phyloP scores from a whole-genome alignment of 208 protist species.

The Leishmania lainsoni region DNA sequence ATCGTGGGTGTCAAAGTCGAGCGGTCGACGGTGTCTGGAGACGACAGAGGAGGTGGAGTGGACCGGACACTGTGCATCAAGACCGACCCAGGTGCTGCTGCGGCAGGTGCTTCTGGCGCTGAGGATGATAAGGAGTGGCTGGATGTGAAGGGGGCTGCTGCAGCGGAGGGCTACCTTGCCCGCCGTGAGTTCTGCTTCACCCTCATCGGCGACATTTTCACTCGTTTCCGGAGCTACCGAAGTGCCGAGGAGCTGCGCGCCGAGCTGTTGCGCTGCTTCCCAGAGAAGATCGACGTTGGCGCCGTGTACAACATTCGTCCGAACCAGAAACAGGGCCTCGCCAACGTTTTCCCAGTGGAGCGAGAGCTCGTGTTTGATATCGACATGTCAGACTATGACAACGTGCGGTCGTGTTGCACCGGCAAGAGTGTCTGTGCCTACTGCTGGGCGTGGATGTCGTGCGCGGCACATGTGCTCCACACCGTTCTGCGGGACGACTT shows the following conservation, averaged over 20 bases:
- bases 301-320: constrained; percentile 88
- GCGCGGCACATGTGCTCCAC: constrained; percentile 93
- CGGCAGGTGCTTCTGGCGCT: background rate
- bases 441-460: constrained; percentile 98
- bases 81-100: background rate
- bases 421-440: constrained; percentile 95
- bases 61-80: background rate
- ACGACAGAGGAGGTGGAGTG: background rate
- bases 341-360: constrained; percentile 82
- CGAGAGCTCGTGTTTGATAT: constrained; percentile 99
- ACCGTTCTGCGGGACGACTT: constrained; percentile 93
- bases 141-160: constrained; percentile 20
- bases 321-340: constrained; percentile 79
- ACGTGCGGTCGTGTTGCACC: constrained; percentile 96
- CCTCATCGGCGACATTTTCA: constrained; percentile 88
- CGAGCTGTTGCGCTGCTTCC: constrained; percentile 76
- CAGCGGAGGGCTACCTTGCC: constrained; percentile 66
- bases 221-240: constrained; percentile 83
- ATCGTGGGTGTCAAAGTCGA: background rate
- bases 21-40: background rate
- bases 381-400: constrained; percentile 99
- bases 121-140: background rate
- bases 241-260: constrained; percentile 67
- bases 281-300: constrained; percentile 91
- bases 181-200: constrained; percentile 92